Evolutionary conservation across 257 asterid species (phyloP).

Genomic region (Gardenia jasminoides): DNA sequence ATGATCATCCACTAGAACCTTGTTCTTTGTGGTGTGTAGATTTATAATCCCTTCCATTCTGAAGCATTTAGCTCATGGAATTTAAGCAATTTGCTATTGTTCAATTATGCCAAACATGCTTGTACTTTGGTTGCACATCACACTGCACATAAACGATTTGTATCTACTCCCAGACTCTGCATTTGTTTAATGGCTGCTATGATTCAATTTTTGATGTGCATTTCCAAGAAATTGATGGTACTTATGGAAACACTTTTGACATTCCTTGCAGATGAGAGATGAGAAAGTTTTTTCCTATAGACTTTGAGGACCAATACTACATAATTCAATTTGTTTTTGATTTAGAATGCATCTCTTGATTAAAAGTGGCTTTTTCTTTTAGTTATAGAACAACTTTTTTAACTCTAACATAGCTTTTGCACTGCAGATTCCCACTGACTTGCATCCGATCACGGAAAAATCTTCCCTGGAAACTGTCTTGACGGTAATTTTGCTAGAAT

Average conservation of each 20-base stretch:
- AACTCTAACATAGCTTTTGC: conserved; percentile 15
- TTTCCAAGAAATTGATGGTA: not conserved
- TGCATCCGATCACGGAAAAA: conserved; percentile 83
- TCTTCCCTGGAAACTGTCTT: conserved; percentile 94
- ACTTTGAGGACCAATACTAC: not conserved
- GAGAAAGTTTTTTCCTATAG: not conserved
- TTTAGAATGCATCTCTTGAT: not conserved
- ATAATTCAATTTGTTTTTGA: not conserved
- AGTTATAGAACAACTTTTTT: not conserved
- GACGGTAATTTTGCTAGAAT: conserved; percentile 58
- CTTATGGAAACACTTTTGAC: not conserved
- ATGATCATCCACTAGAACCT: not conserved
- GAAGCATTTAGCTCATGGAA: not conserved
- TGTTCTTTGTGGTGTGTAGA: not conserved
- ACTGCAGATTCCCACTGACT: conserved; percentile 86
- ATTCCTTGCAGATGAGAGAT: not conserved
- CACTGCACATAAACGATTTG: not conserved
- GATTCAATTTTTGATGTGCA: not conserved
- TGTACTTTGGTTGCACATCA: not conserved
- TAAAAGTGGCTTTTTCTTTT: conserved; percentile 2
- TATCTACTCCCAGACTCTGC: not conserved
- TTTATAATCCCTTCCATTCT: not conserved
- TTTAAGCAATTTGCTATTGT: not conserved
- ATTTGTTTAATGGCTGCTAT: not conserved
- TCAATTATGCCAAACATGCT: not conserved